These are phyloP conservation scores for Sequoiadendron giganteum DNA, from an alignment of 75 land plant species.

Conservation along the genomic window DNA sequence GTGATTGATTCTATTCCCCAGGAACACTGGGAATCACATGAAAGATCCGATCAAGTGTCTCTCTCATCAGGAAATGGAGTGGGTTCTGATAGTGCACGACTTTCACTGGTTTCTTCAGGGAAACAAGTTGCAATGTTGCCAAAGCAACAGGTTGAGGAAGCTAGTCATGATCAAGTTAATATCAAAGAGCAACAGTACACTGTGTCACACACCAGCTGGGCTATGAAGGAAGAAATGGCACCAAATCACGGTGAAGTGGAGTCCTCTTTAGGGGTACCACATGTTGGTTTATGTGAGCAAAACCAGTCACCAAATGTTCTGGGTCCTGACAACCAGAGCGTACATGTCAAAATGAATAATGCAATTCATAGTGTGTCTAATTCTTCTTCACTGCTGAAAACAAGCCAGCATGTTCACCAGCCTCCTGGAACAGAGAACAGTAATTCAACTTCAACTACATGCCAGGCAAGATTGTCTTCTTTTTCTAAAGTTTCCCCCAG, in stretches of 20 bases:
- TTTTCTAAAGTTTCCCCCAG: no score
- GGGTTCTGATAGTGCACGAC: neutral
- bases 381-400: conserved; percentile 28
- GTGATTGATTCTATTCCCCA: neutral
- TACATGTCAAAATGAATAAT: neutral
- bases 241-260: neutral
- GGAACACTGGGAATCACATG: neutral
- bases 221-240: conserved; percentile 1
- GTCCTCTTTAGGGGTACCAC: neutral
- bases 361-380: conserved; percentile 23
- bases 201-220: neutral
- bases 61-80: neutral
- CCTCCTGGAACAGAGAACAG: neutral
- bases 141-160: neutral
- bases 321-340: conserved; percentile 2
- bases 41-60: conserved; percentile 1
- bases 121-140: neutral
- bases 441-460: neutral
- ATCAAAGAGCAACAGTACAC: conserved; percentile 2
- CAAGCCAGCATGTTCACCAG: conserved; percentile 16
- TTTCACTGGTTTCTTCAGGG: neutral
- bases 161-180: neutral
- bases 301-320: neutral
- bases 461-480: neutral
- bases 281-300: neutral